Percentiles rank a stretch among this genome's conserved stretches.
Conservation (phyloP, 192 early-diverging fungal genomes). For the Coemansia sp. region DNA sequence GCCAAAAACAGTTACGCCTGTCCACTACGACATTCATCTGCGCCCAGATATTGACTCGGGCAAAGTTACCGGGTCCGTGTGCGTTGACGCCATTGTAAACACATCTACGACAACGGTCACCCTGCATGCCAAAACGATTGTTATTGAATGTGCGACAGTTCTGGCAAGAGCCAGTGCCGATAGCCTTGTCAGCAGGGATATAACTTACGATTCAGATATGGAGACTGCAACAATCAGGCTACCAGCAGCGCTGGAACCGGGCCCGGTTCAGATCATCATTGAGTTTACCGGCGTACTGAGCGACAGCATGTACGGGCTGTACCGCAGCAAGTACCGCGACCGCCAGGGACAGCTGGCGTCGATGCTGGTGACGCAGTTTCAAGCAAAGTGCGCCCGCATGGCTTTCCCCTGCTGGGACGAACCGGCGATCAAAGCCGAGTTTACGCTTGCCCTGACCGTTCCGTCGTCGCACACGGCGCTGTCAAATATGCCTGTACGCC, state of each 20-base stretch:
- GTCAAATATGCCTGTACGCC: slow-evolving; percentile 68
- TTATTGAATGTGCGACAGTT: slow-evolving; percentile 38
- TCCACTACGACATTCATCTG: slow-evolving; percentile 75
- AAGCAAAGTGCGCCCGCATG: slow-evolving; percentile 67
- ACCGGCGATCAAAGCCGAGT: slow-evolving; percentile 76
- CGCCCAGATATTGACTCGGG: slow-evolving; percentile 74
- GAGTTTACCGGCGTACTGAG: slow-evolving; percentile 62
- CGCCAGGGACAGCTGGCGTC: slow-evolving; percentile 48
- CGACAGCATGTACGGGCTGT: slow-evolving; percentile 80
- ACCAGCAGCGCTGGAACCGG: slow-evolving; percentile 27
- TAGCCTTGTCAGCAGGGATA: no score
- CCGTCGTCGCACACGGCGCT: slow-evolving; percentile 57
- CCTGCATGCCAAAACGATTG: slow-evolving; percentile 60
- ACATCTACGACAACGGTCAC: slow-evolving; percentile 56
- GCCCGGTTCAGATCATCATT: slow-evolving; percentile 49
- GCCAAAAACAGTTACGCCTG: slow-evolving; percentile 73
- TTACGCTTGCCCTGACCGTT: slow-evolving; percentile 66
- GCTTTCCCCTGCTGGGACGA: slow-evolving; percentile 81
- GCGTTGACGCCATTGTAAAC: slow-evolving; percentile 59
- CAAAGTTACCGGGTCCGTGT: slow-evolving; percentile 70
- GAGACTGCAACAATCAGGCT: slow-evolving; percentile 52
- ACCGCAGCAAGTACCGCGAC: slow-evolving; percentile 66
- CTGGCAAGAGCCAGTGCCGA: no score
- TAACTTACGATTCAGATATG: slow-evolving; percentile 15
- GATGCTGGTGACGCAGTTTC: slow-evolving; percentile 79